phyloP scores from a whole-genome alignment of 345 rosid species.

The rapeseed (Brassica napus) region DNA sequence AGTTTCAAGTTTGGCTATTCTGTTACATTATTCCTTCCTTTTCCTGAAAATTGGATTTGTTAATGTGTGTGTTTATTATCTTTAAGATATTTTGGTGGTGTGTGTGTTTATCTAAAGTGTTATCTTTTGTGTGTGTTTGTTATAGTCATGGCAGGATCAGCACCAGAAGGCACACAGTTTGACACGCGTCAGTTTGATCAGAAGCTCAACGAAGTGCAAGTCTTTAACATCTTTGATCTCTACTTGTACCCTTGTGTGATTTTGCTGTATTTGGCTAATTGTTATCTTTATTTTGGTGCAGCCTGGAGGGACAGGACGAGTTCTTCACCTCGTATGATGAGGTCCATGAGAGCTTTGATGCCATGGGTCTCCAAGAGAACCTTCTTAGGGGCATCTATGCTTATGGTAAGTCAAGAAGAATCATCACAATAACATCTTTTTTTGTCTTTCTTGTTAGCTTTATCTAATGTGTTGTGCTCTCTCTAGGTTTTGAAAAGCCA shows the following conservation, averaged over 20 bases:
- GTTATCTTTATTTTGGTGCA: background rate
- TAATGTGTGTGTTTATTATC: background rate
- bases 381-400: background rate
- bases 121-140: slow-evolving; percentile 9
- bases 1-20: background rate
- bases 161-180: slow-evolving; percentile 45
- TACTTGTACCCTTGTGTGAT: background rate
- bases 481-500: slow-evolving; percentile 66
- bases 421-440: background rate
- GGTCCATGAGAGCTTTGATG: background rate
- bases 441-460: background rate
- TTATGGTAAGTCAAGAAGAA: background rate
- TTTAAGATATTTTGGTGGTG: background rate
- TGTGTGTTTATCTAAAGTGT: background rate
- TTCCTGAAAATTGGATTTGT: too few relatives aligned
- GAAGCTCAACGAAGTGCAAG: slow-evolving; percentile 47
- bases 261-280: background rate
- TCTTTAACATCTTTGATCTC: background rate
- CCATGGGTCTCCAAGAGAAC: background rate
- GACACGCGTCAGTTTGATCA: slow-evolving; percentile 47
- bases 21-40: slow-evolving; percentile 18
- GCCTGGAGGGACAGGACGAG: background rate
- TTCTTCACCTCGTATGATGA: background rate
- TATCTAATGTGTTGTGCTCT: background rate
- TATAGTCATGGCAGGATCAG: slow-evolving; percentile 48